A percentile compares a stretch with the other conserved stretches of the same genome.
Evolutionary conservation across 2,329 filamentous ascomycete species (phyloP).

Genomic region (Alternaria burnsii): DNA sequence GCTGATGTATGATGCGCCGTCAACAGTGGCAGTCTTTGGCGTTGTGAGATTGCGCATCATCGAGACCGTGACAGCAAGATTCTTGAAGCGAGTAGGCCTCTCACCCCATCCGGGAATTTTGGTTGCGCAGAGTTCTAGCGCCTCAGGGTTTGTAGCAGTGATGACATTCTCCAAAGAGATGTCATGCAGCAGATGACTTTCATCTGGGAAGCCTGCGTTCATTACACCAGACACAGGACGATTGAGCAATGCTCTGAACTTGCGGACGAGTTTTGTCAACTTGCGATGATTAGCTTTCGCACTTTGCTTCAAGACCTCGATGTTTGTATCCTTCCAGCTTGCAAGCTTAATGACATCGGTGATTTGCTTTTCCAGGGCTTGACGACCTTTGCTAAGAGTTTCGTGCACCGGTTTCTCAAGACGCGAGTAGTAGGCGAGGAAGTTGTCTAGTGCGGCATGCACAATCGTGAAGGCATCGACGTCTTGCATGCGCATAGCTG

Average conservation of each 20-base stretch:
- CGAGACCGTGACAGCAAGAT: constrained; percentile 72
- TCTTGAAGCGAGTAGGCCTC: constrained; percentile 72
- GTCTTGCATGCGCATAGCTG: constrained; percentile 68
- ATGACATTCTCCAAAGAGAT: constrained; percentile 22
- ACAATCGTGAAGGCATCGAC: constrained; percentile 62
- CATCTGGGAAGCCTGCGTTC: constrained; percentile 43
- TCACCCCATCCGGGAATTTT: constrained; percentile 43
- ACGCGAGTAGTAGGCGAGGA: constrained; percentile 76
- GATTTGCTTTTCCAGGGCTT: constrained; percentile 86
- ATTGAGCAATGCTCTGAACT: constrained; percentile 81
- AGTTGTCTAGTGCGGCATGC: constrained; percentile 73
- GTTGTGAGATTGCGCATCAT: constrained; percentile 74
- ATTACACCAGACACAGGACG: constrained; percentile 74
- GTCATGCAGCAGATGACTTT: constrained; percentile 18
- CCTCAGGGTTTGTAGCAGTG: constrained; percentile 22
- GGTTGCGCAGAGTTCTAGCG: constrained; percentile 32
- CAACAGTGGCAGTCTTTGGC: constrained; percentile 61
- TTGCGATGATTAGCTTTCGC: constrained; percentile 90
- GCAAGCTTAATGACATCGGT: constrained; percentile 91
- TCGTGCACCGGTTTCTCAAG: constrained; percentile 74
- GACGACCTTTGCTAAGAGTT: constrained; percentile 71
- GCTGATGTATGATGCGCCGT: constrained; percentile 68
- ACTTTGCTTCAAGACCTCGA: constrained; percentile 86
- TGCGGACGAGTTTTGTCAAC: constrained; percentile 87
- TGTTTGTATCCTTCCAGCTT: constrained; percentile 98